Evolutionary conservation across 176 grass and related monocot genomes (phyloP), one percentile per base, ranked within the genome.

Genomic region (Elymus sibiricus): DNA sequence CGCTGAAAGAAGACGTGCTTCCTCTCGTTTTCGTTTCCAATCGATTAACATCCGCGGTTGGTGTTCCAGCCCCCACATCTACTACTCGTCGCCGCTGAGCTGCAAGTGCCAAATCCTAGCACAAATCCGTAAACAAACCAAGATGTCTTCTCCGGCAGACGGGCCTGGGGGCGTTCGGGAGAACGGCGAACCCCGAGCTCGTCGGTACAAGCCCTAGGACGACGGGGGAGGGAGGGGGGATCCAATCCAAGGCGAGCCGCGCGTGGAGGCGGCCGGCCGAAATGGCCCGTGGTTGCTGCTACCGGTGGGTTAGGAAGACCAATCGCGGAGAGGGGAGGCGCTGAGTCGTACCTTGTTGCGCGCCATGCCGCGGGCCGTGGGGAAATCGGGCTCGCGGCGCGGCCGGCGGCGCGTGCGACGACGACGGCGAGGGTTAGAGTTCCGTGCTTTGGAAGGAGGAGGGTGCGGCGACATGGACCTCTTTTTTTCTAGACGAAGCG

Each of bases 291-390:
- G 1, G 26, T 9, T 39, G 38, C 7, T 39, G 1, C 38, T 9
- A 1, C 38, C 38, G 38, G 38, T 7, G 38, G 46, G 1, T 6
- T 47, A 15, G 3, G 13, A 47, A 49, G 46, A 17, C 14, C 4
- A 53, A 0, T 46, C 2, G 42, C 5, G 16, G 49, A 7, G 49
- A 0, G 49, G 49, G 49, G 16, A 6, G 35, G 4, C 0, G n/a
- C n/a, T n/a, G n/a, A n/a, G n/a, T n/a, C 6, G 49, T 49, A 90
- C 88, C 88, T 71, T 90, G 79, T 86, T 86, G 39, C 84, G 88
- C 64, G 88, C 79, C 88, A 90, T 86, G 39, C 28, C n/a, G 78
- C 56, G 55, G 29, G 29, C 47, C 27, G 65, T 58, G 55, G 55
- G 55, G 2, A 58, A 58, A 22, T 0, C 3, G 21, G 17, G 19